Conservation (phyloP, 495 filamentous ascomycete species). For the Daldinia grandis region DNA sequence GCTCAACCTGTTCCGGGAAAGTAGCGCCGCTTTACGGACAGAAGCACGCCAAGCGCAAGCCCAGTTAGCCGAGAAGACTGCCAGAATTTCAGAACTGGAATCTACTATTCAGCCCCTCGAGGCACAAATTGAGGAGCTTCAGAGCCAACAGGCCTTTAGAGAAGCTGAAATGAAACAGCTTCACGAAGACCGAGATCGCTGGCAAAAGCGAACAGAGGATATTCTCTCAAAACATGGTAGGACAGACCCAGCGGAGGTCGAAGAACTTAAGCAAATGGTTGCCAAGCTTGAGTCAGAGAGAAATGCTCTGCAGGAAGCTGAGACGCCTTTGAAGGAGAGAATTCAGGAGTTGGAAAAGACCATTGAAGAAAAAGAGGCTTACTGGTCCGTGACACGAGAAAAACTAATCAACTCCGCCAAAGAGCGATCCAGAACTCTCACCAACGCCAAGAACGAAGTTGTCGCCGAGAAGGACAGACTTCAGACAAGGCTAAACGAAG, state of each 20-base stretch:
- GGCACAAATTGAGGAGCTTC: conserved; percentile 76
- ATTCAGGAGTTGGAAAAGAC: conserved; percentile 54
- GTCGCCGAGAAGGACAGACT: conserved; percentile 50
- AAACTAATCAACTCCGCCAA: conserved; percentile 61
- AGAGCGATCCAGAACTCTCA: conserved; percentile 53
- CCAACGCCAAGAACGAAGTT: conserved; percentile 53
- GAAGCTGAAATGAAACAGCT: conserved; percentile 87
- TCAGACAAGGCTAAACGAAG: conserved; percentile 45
- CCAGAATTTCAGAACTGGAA: conserved; percentile 76
- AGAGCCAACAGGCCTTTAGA: conserved; percentile 78
- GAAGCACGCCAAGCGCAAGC: conserved; percentile 81
- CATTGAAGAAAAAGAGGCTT: conserved; percentile 54
- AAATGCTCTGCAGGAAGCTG: conserved; percentile 68
- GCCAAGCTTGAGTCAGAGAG: conserved; percentile 73
- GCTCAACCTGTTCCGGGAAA: conserved; percentile 93
- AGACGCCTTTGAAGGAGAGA: conserved; percentile 66
- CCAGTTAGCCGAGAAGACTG: conserved; percentile 75
- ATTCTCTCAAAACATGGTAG: conserved; percentile 96
- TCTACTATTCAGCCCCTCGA: conserved; percentile 84
- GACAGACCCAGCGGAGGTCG: conserved; percentile 89
- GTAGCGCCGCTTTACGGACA: conserved; percentile 83
- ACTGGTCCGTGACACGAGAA: conserved; percentile 52
- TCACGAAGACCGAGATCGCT: conserved; percentile 86
- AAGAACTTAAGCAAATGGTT: conserved; percentile 76
- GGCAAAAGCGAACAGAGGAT: conserved; percentile 91